These are phyloP conservation scores for Saccharomycopsis oosterbeekiorum DNA, from an alignment of 805 yeast genomes.

Conservation along the genomic window DNA sequence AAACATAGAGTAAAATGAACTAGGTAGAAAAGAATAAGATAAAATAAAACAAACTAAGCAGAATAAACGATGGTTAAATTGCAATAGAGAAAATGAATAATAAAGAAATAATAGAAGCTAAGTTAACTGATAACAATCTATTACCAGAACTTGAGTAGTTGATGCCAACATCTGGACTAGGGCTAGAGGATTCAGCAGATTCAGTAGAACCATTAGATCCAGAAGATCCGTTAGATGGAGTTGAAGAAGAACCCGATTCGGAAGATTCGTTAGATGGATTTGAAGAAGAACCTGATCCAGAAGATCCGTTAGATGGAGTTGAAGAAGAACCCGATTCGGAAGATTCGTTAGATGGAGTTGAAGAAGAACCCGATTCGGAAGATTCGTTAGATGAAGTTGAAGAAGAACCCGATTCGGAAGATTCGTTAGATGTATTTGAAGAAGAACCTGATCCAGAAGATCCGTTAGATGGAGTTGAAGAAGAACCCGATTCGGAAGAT, in stretches of 20 bases:
- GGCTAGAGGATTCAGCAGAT: not conserved
- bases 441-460: too few relatives aligned
- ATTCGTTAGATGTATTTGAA: too few relatives aligned
- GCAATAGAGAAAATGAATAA: not conserved
- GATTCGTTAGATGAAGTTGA: not conserved
- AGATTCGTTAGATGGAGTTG: not conserved
- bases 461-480: too few relatives aligned
- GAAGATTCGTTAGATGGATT: not conserved
- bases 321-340: not conserved
- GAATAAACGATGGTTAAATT: too few relatives aligned
- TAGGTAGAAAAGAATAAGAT: too few relatives aligned
- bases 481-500: too few relatives aligned
- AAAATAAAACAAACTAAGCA: too few relatives aligned
- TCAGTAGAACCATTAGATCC: not conserved
- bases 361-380: not conserved
- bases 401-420: too few relatives aligned
- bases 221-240: not conserved
- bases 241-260: not conserved
- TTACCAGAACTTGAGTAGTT: not conserved
- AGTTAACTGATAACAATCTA: not conserved
- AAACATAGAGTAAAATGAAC: too few relatives aligned
- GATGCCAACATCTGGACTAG: not conserved
- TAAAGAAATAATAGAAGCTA: not conserved
- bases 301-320: not conserved
- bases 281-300: not conserved